A percentile compares a stretch with the other conserved stretches of the same genome.
Evolutionary conservation across 805 yeast genomes (phyloP).

Genomic region (Candida tammaniensis): DNA sequence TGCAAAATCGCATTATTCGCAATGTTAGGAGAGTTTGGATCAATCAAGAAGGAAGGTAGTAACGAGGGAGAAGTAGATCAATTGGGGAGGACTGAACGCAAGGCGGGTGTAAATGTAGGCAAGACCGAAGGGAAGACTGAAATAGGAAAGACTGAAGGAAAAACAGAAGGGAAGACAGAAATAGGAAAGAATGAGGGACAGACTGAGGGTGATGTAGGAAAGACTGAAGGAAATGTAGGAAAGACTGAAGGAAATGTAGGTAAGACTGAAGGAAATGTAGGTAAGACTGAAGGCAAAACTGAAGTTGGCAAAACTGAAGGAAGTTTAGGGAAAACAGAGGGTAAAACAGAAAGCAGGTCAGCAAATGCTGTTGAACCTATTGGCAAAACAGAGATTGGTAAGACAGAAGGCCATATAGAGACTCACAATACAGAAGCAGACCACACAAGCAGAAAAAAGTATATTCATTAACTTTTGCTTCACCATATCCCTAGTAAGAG

Average conservation of each 20-base stretch:
- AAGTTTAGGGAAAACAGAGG: neutral
- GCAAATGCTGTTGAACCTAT: neutral
- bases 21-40: constrained; percentile 12
- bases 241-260: constrained; percentile 8
- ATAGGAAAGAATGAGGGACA: constrained; percentile 6
- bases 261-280: constrained; percentile 7
- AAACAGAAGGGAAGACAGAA: constrained; percentile 8
- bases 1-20: neutral
- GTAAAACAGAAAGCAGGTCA: constrained; percentile 9
- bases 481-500: too few species aligned
- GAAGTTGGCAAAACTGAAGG: constrained; percentile 7
- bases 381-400: constrained; percentile 5
- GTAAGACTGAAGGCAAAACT: constrained; percentile 11
- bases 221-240: constrained; percentile 10
- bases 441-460: too few species aligned
- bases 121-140: constrained; percentile 7
- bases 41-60: constrained; percentile 4
- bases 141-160: constrained; percentile 10
- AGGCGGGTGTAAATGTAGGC: constrained; percentile 1
- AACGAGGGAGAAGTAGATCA: neutral
- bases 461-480: too few species aligned
- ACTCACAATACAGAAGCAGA: too few species aligned
- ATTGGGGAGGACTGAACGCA: neutral
- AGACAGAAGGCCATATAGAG: constrained; percentile 5
- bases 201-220: constrained; percentile 10